Percentiles rank a stretch among this genome's conserved stretches.
Conservation (phyloP, 2,329 filamentous ascomycete species). For the Cercospora nicotianae region DNA sequence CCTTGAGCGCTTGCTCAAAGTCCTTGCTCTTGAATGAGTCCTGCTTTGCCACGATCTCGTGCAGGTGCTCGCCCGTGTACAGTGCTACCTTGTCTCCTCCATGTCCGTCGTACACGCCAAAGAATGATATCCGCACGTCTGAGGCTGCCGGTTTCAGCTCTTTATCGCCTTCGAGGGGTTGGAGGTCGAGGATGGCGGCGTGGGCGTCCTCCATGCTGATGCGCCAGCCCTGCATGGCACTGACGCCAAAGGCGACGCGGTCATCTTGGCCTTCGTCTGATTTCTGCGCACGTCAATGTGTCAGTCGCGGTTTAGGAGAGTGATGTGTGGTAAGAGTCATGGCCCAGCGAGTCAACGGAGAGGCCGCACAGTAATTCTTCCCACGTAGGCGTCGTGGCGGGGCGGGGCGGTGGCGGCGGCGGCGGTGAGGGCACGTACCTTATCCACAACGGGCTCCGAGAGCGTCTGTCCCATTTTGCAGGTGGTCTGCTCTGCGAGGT, state of each 20-base stretch:
- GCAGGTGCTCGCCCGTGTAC: constrained; percentile 88
- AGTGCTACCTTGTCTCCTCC: constrained; percentile 94
- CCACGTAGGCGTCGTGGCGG: neutral
- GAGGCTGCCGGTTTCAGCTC: constrained; percentile 59
- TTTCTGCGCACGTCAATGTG: constrained; percentile 57
- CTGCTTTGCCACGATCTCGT: constrained; percentile 92
- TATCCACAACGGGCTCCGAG: constrained; percentile 97
- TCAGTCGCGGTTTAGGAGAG: neutral
- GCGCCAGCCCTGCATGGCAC: constrained; percentile 99
- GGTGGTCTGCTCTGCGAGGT: neutral
- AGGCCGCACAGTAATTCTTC: neutral
- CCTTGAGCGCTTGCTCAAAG: constrained; percentile 93
- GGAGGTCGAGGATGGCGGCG: constrained; percentile 82
- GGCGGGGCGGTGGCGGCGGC: constrained; percentile 1
- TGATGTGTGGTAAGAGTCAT: neutral
- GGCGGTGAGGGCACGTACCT: constrained; percentile 61
- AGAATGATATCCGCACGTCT: constrained; percentile 81
- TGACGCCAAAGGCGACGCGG: constrained; percentile 87
- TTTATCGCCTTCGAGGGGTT: constrained; percentile 59
- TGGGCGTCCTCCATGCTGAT: constrained; percentile 99
- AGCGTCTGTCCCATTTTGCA: constrained; percentile 92
- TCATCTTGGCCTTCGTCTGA: constrained; percentile 92
- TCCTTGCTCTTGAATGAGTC: constrained; percentile 88
- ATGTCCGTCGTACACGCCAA: constrained; percentile 97
- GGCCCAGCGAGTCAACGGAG: neutral